phyloP scores from a whole-genome alignment of 108 stramenopile genomes.

The Nannochloropsis gaditana region DNA sequence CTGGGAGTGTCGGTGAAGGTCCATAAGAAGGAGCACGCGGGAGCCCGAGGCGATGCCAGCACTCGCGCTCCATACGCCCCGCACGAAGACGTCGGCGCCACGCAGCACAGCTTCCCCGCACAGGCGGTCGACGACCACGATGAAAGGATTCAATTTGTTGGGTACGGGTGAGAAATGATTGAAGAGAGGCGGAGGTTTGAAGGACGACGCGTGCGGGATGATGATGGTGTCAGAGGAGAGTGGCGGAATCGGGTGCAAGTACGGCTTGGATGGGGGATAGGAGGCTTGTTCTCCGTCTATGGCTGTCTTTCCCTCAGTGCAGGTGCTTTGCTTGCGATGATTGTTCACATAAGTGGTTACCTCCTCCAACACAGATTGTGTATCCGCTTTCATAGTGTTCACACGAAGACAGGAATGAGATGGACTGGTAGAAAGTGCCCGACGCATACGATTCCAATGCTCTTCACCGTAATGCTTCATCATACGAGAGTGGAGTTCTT shows the following conservation, averaged over 20 bases:
- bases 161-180: not conserved
- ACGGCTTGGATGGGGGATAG: not conserved
- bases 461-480: not conserved
- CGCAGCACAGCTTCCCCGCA: slow-evolving; percentile 71
- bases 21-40: slow-evolving; percentile 60
- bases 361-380: not conserved
- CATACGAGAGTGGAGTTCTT: not conserved
- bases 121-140: slow-evolving; percentile 56
- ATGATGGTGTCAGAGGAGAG: not conserved
- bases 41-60: slow-evolving; percentile 56
- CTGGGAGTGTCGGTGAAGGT: slow-evolving; percentile 31
- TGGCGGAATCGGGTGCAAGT: not conserved
- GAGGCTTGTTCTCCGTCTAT: not conserved
- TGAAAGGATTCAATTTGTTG: not conserved
- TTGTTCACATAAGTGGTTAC: not conserved
- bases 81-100: slow-evolving; percentile 67
- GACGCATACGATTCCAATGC: not conserved
- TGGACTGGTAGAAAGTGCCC: not conserved
- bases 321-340: not conserved
- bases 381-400: not conserved
- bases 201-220: not conserved
- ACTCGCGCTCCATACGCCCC: slow-evolving; percentile 62
- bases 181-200: not conserved
- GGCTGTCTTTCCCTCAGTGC: too few species aligned
- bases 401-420: not conserved